These are phyloP conservation scores for Phaffomyces thermotolerans DNA, from an alignment of 805 yeast genomes.

Conservation along the genomic window DNA sequence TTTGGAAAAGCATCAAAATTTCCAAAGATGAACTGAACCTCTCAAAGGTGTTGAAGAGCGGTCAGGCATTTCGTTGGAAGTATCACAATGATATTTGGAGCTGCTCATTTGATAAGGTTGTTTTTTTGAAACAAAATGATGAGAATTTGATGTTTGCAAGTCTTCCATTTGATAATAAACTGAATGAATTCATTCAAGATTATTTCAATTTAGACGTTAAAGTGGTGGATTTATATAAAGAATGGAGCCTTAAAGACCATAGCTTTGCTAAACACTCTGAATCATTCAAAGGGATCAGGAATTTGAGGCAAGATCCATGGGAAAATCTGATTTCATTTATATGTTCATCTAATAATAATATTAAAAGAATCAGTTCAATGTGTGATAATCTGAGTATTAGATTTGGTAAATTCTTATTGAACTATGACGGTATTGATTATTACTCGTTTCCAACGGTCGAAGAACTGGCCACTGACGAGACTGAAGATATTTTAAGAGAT, in stretches of 20 bases:
- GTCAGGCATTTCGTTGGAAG: constrained; percentile 66
- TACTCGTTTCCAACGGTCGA: constrained; percentile 72
- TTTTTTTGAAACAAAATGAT: constrained; percentile 58
- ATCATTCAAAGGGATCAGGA: constrained; percentile 64
- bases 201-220: constrained; percentile 65
- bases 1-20: constrained; percentile 16
- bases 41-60: constrained; percentile 66
- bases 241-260: constrained; percentile 56
- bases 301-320: constrained; percentile 94
- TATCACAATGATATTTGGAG: constrained; percentile 57
- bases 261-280: constrained; percentile 33
- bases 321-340: constrained; percentile 86
- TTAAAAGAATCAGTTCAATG: constrained; percentile 88
- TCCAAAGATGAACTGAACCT: constrained; percentile 44
- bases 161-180: constrained; percentile 28
- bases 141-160: constrained; percentile 43
- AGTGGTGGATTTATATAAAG: constrained; percentile 42
- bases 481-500: constrained; percentile 38
- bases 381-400: constrained; percentile 68
- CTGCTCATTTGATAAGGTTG: constrained; percentile 51
- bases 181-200: constrained; percentile 43
- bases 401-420: constrained; percentile 58
- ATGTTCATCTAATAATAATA: constrained; percentile 94
- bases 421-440: constrained; percentile 46
- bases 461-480: constrained; percentile 32